phyloP scores from a whole-genome alignment of 2,329 filamentous ascomycete genomes.

The Hawksworthiomyces lignivorus region DNA sequence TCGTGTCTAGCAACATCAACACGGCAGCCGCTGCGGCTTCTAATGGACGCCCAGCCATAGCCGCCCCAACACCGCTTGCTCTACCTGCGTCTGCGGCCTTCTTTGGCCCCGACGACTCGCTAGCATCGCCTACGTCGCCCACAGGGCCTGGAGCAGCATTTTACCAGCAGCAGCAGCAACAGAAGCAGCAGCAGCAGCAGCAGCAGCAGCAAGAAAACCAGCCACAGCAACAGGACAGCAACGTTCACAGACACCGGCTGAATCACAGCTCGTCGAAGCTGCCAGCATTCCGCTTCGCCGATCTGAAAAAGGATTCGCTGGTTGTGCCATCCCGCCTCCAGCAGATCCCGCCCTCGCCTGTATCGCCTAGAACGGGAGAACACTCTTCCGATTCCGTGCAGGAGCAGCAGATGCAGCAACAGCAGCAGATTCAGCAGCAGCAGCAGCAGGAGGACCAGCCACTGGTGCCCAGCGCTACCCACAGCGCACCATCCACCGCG shows the following conservation, averaged over 20 bases:
- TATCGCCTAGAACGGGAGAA: slow-evolving; percentile 24
- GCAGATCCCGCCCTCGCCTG: slow-evolving; percentile 31
- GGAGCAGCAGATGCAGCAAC: not conserved
- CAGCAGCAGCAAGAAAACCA: not conserved
- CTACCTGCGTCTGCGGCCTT: too few species aligned
- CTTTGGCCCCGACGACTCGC: too few species aligned
- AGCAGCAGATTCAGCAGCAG: slow-evolving; percentile 10
- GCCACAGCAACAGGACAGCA: slow-evolving; percentile 14
- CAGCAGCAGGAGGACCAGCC: slow-evolving; percentile 2
- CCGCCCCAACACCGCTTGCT: not conserved
- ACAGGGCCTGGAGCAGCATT: not conserved
- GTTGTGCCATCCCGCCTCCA: slow-evolving; percentile 27
- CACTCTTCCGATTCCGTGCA: slow-evolving; percentile 16
- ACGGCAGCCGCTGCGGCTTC: too few species aligned
- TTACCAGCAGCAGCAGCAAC: not conserved
- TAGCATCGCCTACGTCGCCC: not conserved
- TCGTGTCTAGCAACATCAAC: too few species aligned
- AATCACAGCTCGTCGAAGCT: slow-evolving; percentile 48
- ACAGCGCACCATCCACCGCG: slow-evolving; percentile 4
- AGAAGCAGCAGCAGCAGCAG: not conserved
- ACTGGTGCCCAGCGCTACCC: slow-evolving; percentile 3
- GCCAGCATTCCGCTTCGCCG: slow-evolving; percentile 46
- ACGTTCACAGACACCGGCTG: slow-evolving; percentile 41
- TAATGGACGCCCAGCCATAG: not conserved
- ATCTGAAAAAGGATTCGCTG: slow-evolving; percentile 33